A percentile compares a stretch with the other conserved stretches of the same genome.
These are phyloP conservation scores for Globisporangium paroecandrum DNA, from an alignment of 352 stramenopile genomes.

Conservation along the genomic window DNA sequence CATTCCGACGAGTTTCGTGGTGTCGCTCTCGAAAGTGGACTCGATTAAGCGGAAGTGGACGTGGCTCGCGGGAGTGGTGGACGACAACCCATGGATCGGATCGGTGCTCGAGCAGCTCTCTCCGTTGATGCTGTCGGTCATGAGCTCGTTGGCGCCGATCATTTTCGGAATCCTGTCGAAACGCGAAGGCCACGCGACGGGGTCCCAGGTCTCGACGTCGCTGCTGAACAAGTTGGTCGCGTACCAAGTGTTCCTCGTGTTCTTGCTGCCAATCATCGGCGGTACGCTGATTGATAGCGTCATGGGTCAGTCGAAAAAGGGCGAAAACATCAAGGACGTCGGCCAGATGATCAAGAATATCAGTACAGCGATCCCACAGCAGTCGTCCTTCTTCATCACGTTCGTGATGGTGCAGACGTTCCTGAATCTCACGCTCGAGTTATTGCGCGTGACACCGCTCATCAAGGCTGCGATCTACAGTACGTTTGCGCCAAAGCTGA, in stretches of 20 bases:
- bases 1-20: constrained; percentile 72
- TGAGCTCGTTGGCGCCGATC: constrained; percentile 75
- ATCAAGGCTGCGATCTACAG: constrained; percentile 79
- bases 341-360: constrained; percentile 49
- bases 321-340: constrained; percentile 35
- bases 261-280: constrained; percentile 81
- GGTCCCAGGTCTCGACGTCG: constrained; percentile 57
- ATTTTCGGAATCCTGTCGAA: constrained; percentile 82
- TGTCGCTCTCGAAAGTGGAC: constrained; percentile 69
- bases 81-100: constrained; percentile 66
- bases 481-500: constrained; percentile 73
- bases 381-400: constrained; percentile 81
- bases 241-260: constrained; percentile 81
- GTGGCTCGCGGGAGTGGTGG: constrained; percentile 39
- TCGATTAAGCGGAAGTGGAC: constrained; percentile 46
- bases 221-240: constrained; percentile 80
- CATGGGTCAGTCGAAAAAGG: constrained; percentile 41
- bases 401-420: constrained; percentile 78
- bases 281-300: constrained; percentile 74
- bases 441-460: constrained; percentile 75
- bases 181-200: constrained; percentile 72
- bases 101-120: constrained; percentile 72
- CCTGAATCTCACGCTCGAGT: constrained; percentile 53
- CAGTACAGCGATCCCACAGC: constrained; percentile 59
- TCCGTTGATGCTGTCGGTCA: constrained; percentile 74